Percentiles rank a stretch among this genome's conserved stretches.
Conservation (phyloP, 176 grass and related monocot genomes). For the Avena sativa region DNA sequence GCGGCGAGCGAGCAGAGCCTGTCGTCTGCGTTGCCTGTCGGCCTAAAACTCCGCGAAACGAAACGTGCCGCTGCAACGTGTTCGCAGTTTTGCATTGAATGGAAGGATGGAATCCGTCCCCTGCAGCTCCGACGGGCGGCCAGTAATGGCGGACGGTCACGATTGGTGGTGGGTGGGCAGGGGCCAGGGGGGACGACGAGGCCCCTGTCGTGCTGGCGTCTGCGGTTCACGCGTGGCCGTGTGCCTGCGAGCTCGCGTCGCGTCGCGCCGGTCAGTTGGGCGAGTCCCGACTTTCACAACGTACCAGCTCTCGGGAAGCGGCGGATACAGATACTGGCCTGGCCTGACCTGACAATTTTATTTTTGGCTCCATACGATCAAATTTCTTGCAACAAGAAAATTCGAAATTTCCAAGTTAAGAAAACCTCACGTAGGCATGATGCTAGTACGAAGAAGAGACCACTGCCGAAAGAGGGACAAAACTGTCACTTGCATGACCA, state of each 20-base stretch:
- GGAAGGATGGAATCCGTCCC: not conserved
- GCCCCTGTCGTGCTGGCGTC: not conserved
- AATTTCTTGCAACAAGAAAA: not conserved
- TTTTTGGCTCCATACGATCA: not conserved
- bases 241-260: no score
- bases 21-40: not conserved
- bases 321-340: no score
- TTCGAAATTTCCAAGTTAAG: not conserved
- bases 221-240: not conserved
- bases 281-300: no score
- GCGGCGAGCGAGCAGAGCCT: not conserved
- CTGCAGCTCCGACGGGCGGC: not conserved
- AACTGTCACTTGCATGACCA: not conserved
- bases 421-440: not conserved
- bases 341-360: not conserved
- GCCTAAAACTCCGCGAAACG: not conserved
- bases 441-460: not conserved
- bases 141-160: not conserved
- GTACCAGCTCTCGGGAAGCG: no score
- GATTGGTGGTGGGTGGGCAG: not conserved
- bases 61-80: not conserved
- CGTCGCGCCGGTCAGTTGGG: no score
- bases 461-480: not conserved
- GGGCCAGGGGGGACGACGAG: not conserved
- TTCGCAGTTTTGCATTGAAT: not conserved